Conservation (phyloP, 164 flowering plant genomes). For the Tetrastigma voinierianum region DNA sequence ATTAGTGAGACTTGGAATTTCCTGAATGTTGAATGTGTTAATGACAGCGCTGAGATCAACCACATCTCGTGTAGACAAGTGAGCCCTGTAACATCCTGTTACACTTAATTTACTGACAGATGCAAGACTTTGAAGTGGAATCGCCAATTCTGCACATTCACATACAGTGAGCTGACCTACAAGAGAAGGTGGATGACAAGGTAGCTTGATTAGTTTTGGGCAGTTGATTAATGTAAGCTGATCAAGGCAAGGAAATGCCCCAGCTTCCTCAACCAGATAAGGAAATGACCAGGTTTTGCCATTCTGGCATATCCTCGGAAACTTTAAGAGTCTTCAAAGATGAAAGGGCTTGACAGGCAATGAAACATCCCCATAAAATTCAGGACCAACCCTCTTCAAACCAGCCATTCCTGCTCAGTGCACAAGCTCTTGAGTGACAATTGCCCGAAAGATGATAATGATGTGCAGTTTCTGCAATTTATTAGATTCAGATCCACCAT, state of each 20-base stretch:
- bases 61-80: no score
- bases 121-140: no score
- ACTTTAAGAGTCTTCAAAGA: conserved; percentile 1
- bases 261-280: not conserved
- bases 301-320: not conserved
- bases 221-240: conserved; percentile 5
- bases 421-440: not conserved
- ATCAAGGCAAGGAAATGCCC: conserved; percentile 7
- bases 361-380: conserved; percentile 8
- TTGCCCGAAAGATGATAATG: conserved; percentile 1
- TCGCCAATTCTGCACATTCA: no score
- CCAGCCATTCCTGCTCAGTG: conserved; percentile 6
- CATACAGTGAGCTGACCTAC: no score
- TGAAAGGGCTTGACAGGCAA: not conserved
- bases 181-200: no score
- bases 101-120: no score
- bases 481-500: conserved; percentile 4
- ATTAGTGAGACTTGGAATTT: no score
- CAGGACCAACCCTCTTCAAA: conserved; percentile 3
- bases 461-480: conserved; percentile 16
- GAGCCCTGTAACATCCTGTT: no score
- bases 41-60: no score
- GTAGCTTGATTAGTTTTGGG: not conserved
- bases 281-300: not conserved
- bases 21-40: no score